A percentile compares a stretch with the other conserved stretches of the same genome.
These are phyloP conservation scores for Erigeron canadensis DNA, from an alignment of 129 eudicot species.

Conservation along the genomic window DNA sequence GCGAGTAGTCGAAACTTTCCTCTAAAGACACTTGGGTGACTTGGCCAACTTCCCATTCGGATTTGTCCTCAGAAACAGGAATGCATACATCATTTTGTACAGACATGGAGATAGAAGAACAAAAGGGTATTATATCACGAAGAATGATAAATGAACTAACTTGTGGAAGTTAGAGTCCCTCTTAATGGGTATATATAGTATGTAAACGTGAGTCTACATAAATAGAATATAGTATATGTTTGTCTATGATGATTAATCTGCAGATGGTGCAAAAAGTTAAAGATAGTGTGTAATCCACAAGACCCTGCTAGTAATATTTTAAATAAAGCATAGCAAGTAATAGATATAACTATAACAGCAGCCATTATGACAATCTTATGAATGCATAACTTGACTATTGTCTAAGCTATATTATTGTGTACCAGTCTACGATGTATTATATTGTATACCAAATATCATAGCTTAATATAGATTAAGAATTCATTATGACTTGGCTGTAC, in stretches of 20 bases:
- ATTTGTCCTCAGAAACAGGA: conserved; percentile 20
- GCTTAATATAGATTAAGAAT: no score
- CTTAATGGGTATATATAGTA: conserved; percentile 26
- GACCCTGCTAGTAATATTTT: conserved; percentile 22
- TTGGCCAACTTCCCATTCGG: neutral
- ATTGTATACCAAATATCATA: no score
- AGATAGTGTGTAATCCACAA: conserved; percentile 38
- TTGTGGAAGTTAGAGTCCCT: conserved; percentile 28
- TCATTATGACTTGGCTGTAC: no score
- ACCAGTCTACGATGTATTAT: neutral
- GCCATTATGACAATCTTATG: neutral
- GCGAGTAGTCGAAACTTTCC: conserved; percentile 26
- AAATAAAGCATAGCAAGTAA: conserved; percentile 17
- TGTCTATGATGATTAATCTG: conserved; percentile 18
- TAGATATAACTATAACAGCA: neutral
- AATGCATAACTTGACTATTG: no score
- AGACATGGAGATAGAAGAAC: conserved; percentile 20
- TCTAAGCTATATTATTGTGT: neutral
- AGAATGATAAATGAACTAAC: conserved; percentile 4
- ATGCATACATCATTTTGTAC: conserved; percentile 18
- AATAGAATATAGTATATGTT: neutral
- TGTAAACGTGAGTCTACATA: neutral
- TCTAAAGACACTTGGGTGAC: conserved; percentile 9
- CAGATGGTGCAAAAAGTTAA: conserved; percentile 27
- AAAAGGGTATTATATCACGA: neutral